These are phyloP conservation scores for Diversispora eburnea DNA, from an alignment of 192 early-diverging fungal species.

Conservation along the genomic window DNA sequence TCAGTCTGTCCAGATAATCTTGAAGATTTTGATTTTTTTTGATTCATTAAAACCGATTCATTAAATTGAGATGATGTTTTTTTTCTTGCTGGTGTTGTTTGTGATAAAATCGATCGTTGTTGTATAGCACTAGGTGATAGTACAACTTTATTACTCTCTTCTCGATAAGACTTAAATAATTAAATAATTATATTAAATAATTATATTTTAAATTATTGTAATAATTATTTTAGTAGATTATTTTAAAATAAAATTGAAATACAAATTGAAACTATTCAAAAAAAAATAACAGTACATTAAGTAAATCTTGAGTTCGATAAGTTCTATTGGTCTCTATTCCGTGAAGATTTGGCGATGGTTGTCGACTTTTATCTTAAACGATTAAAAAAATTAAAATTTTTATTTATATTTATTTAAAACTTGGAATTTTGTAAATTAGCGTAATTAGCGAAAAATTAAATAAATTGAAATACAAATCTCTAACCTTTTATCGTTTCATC, in stretches of 20 bases:
- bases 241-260: background rate
- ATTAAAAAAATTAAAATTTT: background rate
- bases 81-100: slow-evolving; percentile 21
- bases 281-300: slow-evolving; percentile 3
- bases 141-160: background rate
- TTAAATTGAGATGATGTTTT: background rate
- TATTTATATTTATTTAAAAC: background rate
- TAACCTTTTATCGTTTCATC: background rate
- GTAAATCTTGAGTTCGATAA: background rate
- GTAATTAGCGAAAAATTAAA: background rate
- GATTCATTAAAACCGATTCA: background rate
- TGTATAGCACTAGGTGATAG: background rate
- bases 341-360: background rate
- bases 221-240: background rate
- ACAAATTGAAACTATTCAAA: background rate
- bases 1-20: background rate
- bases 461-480: background rate
- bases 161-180: background rate
- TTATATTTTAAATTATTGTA: background rate
- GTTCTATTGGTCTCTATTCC: background rate
- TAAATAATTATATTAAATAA: background rate
- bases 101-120: slow-evolving; percentile 15
- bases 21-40: background rate
- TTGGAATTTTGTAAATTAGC: too few relatives aligned
- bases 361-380: background rate